These are phyloP conservation scores for Claviceps humidiphila DNA, from an alignment of 2,329 filamentous ascomycete genomes.

Conservation along the genomic window DNA sequence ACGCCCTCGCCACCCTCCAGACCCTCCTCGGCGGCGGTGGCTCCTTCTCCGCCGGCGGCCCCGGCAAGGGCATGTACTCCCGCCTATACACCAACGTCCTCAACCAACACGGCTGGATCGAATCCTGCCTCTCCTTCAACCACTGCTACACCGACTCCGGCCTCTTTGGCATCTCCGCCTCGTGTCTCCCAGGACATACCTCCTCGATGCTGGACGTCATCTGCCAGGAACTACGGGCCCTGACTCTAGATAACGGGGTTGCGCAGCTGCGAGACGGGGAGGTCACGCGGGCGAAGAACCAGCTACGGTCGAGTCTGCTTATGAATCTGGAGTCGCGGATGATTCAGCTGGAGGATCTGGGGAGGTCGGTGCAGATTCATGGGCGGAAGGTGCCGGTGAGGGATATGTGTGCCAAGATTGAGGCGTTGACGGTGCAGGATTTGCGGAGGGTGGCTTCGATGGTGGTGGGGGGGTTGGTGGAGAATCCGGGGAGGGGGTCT, in stretches of 20 bases:
- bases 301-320: constrained; percentile 73
- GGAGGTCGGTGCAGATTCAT: constrained; percentile 92
- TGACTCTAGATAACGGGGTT: constrained; percentile 66
- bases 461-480: constrained; percentile 64
- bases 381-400: constrained; percentile 80
- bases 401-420: constrained; percentile 86
- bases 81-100: constrained; percentile 94
- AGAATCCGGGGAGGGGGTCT: constrained; percentile 64
- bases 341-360: constrained; percentile 94
- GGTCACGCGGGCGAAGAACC: constrained; percentile 91
- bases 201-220: constrained; percentile 85
- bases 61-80: constrained; percentile 98
- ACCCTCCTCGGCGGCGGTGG: constrained; percentile 91
- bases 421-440: constrained; percentile 66
- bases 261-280: constrained; percentile 59
- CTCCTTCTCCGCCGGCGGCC: constrained; percentile 90
- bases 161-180: constrained; percentile 84
- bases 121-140: constrained; percentile 92
- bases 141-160: constrained; percentile 94
- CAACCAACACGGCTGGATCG: constrained; percentile 96
- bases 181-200: constrained; percentile 68
- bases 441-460: constrained; percentile 66
- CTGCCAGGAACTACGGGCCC: constrained; percentile 72
- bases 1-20: constrained; percentile 87
- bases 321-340: constrained; percentile 98